Evolutionary conservation across 1,284 basidiomycete genomes (phyloP), one percentile per base, ranked within the genome.

Genomic region (Naganishia liquefaciens): DNA sequence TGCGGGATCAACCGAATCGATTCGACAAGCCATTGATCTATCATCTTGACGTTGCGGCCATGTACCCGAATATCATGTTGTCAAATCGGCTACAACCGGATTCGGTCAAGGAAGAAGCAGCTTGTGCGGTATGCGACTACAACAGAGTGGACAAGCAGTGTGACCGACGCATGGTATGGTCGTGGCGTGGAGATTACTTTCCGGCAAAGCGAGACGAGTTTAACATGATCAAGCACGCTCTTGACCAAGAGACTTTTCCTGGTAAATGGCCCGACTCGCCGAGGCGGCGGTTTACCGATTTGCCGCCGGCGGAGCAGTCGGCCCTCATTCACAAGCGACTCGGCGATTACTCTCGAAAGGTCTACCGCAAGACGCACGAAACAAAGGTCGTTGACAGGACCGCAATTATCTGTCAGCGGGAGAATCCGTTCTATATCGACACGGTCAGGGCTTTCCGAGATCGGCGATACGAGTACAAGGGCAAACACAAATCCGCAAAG

Each of bases 61-160:
- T 99, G 96, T 99, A 99, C 76, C 96, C 96, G 65, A 99, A 99
- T 81, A 99, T 99, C 86, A 99, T 99, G 96, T 89, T 99, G 82
- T 97, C 93, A 33, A 99, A 99, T 77, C 91, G 96, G 62, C 85
- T 99, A 3, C 96, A 99, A 73, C 96, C 96, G 2, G 96, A 99
- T 79, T 96, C 96, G 1, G 91, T 99, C 79, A 91, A 98, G 19
- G 91, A 95, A 75, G 96, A 99, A 79, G 88, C 94, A 9, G 90
- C 88, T 50, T 99, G 96, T 75, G 96, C 96, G 0, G 93, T 97
- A 6, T 99, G 96, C 80, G 96, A 99, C 80, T 99, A 90, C 79
- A 99, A 99, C 74, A 86, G 94, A 5, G 94, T 95, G 0, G 93
- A 91, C 37, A 99, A 99, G 82, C 84, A 86, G 33, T 99, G 96